Conservation (phyloP, 73 alveolate species). For the Paramecium bursaria region DNA sequence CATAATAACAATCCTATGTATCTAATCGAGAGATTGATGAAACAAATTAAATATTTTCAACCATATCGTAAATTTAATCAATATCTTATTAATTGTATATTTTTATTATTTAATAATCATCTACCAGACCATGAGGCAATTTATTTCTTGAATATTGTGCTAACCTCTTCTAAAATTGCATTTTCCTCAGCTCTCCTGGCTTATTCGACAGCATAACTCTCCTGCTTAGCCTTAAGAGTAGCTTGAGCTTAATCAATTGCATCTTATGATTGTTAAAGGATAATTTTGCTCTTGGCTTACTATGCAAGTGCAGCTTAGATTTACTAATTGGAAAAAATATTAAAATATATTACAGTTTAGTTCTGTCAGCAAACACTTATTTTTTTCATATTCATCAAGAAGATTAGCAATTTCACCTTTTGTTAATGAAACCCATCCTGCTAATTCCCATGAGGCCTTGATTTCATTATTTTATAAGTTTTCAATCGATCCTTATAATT, state of each 20-base stretch:
- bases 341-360: too few species aligned
- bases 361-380: conserved; percentile 58
- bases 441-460: conserved; percentile 61
- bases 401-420: conserved; percentile 39
- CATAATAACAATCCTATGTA: too few species aligned
- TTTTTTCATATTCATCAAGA: conserved; percentile 43
- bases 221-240: conserved; percentile 11
- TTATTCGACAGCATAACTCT: conserved; percentile 38
- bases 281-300: conserved; percentile 50
- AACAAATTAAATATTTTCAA: too few species aligned
- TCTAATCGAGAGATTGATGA: too few species aligned
- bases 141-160: conserved; percentile 53
- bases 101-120: conserved; percentile 54
- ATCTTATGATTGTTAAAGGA: conserved; percentile 55
- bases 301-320: conserved; percentile 56
- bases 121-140: conserved; percentile 65
- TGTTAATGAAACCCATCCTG: conserved; percentile 58
- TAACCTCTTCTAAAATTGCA: conserved; percentile 50
- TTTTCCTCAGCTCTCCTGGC: conserved; percentile 60
- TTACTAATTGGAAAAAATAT: conserved; percentile 3
- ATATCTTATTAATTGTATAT: too few species aligned
- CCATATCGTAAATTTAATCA: too few species aligned
- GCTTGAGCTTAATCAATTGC: conserved; percentile 56
- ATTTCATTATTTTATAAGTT: conserved; percentile 37
- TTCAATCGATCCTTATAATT: background rate